Evolutionary conservation across 192 early-diverging fungal genomes (phyloP), one percentile per base, ranked within the genome.

Genomic region (Cladochytrium replicatum): DNA sequence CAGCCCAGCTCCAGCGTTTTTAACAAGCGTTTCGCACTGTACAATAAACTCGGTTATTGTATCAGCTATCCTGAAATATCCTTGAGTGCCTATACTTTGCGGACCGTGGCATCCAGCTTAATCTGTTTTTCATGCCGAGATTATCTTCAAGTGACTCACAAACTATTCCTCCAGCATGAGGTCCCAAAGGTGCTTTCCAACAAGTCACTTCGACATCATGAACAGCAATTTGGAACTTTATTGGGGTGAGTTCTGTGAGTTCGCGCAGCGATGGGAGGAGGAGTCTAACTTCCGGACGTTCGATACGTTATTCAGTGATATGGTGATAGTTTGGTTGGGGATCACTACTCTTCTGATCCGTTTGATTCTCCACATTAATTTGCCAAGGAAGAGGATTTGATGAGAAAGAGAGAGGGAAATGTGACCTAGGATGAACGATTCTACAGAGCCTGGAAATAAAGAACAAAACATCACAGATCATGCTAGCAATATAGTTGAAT

Each of bases 351-450:
- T 58, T 41, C 59, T 62, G 38, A 64, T 57, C 48, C 73, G 39
- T 13, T 41, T 50, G 5, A 77, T 73, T 3, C 74, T 83, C 0
- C 68, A 64, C 23, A 83, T 64, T 0, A 78, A 73, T 55, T 78
- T 82, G 2, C 84, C 84, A 27, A 82, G 66, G 63, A 83, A 87
- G n/a, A 84, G 54, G 50, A 87, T 73, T 13, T 68, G 71, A 25
- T 81, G 55, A 1, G 74, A 78, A n/a, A 82, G 30, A 0, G 45
- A 27, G 0, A 27, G 29, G 15, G 79, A 68, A 34, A 87, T 66
- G 54, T 79, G 69, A 3, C 34, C 30, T 17, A 81, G 82, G 4
- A 78, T 47, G 32, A 68, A 52, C 3, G 45, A 34, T 17, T 31
- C 19, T 22, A 17, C 8, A 60, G 43, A 9, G 47, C 39, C 23